Percentiles rank a stretch among this genome's conserved stretches.
Evolutionary conservation across 208 protist genomes (phyloP).

Genomic region (Strigomonas culicis): DNA sequence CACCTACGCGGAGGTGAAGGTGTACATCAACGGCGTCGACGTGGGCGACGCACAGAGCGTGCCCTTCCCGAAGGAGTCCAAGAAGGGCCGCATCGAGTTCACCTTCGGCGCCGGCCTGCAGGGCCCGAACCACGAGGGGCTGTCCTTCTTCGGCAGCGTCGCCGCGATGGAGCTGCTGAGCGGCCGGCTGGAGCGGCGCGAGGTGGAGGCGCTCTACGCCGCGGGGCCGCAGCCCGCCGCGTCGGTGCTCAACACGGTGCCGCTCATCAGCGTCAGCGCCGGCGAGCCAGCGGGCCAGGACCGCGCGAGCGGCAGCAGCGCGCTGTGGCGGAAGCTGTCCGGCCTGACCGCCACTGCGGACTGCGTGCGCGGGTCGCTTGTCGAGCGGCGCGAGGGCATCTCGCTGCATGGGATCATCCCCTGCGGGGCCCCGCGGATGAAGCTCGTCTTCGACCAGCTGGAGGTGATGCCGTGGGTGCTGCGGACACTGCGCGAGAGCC

Average conservation of each 20-base stretch:
- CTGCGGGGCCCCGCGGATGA: slow-evolving; percentile 21
- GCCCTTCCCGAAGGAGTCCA: slow-evolving; percentile 55
- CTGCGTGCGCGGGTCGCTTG: not conserved
- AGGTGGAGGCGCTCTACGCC: slow-evolving; percentile 46
- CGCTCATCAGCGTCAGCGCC: slow-evolving; percentile 9
- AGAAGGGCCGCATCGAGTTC: slow-evolving; percentile 50
- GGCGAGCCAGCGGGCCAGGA: not conserved
- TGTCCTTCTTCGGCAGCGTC: slow-evolving; percentile 66
- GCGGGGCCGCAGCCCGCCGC: slow-evolving; percentile 33
- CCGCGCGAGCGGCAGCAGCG: not conserved
- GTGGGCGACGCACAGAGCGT: slow-evolving; percentile 29
- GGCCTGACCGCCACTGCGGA: not conserved
- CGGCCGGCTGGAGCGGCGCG: slow-evolving; percentile 45
- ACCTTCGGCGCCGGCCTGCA: slow-evolving; percentile 48
- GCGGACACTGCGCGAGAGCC: not conserved
- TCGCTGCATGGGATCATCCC: slow-evolving; percentile 42
- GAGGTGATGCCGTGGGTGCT: slow-evolving; percentile 44
- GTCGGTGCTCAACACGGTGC: slow-evolving; percentile 13
- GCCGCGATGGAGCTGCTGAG: slow-evolving; percentile 71
- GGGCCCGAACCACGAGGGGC: not conserved
- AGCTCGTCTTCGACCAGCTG: slow-evolving; percentile 32
- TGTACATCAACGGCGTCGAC: slow-evolving; percentile 71
- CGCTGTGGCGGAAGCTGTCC: not conserved
- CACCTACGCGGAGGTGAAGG: slow-evolving; percentile 32
- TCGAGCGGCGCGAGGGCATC: slow-evolving; percentile 29